A percentile compares a stretch with the other conserved stretches of the same genome.
Conservation (phyloP, 345 rosid species). For the Conringia planisiliqua region DNA sequence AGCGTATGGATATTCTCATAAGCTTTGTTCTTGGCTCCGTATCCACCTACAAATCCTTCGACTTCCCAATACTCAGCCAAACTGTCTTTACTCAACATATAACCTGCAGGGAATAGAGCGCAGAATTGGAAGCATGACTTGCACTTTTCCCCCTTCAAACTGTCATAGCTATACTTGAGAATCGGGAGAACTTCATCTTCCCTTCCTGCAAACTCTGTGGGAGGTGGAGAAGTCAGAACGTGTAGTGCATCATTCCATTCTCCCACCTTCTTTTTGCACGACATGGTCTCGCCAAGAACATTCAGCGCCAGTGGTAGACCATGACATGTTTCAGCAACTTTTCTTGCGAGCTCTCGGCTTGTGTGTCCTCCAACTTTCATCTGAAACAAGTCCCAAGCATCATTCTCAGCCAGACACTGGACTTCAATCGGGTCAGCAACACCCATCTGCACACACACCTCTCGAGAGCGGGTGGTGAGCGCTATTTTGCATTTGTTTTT, state of each 20-base stretch:
- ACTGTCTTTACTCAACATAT: not conserved
- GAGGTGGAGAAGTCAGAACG: slow-evolving; percentile 21
- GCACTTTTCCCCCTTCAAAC: not conserved
- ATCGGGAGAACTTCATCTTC: slow-evolving; percentile 22
- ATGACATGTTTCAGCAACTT: slow-evolving; percentile 30
- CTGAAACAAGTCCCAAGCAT: slow-evolving; percentile 24
- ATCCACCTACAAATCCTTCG: not conserved
- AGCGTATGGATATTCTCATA: not conserved
- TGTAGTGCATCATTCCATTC: slow-evolving; percentile 36
- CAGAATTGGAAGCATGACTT: not conserved
- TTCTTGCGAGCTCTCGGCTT: slow-evolving; percentile 18
- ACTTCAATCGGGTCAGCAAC: not conserved
- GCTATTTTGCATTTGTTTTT: slow-evolving; percentile 5
- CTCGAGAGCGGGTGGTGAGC: slow-evolving; percentile 21
- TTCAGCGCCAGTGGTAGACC: slow-evolving; percentile 41
- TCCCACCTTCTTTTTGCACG: slow-evolving; percentile 6
- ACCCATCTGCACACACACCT: slow-evolving; percentile 17
- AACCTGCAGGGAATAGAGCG: not conserved
- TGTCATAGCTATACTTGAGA: not conserved
- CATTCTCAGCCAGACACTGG: not conserved
- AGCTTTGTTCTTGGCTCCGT: not conserved
- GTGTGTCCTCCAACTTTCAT: not conserved
- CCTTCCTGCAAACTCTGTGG: not conserved
- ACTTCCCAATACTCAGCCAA: not conserved
- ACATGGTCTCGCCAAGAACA: slow-evolving; percentile 35